Evolutionary conservation across 306 rosid species (phyloP).

Genomic region (Hippophae rhamnoides): DNA sequence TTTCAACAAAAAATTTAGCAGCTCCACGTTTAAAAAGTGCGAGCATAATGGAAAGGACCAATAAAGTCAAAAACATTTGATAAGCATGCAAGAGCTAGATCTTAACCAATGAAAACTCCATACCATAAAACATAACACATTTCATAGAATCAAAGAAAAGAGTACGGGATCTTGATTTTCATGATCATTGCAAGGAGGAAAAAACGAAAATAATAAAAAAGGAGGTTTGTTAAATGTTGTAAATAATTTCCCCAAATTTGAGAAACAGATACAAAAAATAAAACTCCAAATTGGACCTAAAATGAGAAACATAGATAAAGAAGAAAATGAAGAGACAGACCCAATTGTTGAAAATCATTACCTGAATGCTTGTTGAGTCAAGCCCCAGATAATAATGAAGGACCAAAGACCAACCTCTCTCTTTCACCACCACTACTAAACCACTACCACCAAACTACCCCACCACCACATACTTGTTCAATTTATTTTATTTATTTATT

Average conservation of each 20-base stretch:
- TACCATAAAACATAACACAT: constrained; percentile 1
- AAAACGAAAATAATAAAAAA: not conserved
- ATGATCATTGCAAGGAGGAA: not conserved
- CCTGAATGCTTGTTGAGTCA: constrained; percentile 34
- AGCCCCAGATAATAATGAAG: constrained; percentile 17
- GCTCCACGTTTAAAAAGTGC: not conserved
- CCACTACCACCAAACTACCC: constrained; percentile 14
- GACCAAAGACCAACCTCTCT: constrained; percentile 17
- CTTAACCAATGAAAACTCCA: constrained; percentile 7
- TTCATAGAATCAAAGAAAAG: constrained; percentile 8
- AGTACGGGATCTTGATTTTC: constrained; percentile 1
- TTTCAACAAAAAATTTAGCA: not conserved
- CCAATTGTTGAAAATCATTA: constrained; percentile 27
- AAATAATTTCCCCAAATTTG: constrained; percentile 12
- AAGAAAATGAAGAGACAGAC: not conserved
- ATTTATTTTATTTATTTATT: too few species aligned
- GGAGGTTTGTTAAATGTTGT: too few species aligned
- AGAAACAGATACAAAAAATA: constrained; percentile 4
- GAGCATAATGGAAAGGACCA: not conserved
- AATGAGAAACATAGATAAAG: not conserved
- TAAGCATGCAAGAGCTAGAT: constrained; percentile 4
- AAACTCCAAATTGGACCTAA: constrained; percentile 3
- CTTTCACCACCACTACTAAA: constrained; percentile 15
- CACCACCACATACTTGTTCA: too few species aligned
- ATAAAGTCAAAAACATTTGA: not conserved